Evolutionary conservation across 2,329 filamentous ascomycete genomes (phyloP).

Genomic region (Beauveria asiatica): DNA sequence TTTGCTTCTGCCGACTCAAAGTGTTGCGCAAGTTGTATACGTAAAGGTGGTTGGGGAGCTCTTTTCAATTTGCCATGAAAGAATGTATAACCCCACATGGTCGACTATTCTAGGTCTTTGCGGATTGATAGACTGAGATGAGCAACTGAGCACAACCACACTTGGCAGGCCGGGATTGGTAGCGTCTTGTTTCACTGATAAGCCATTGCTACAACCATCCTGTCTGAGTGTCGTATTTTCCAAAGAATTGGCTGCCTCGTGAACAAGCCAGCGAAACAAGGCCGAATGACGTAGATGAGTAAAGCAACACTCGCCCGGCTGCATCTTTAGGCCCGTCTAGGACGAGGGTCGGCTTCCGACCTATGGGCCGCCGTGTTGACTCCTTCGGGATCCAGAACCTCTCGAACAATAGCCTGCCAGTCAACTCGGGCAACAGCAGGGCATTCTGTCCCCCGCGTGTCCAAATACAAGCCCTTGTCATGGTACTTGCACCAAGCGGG

Average conservation of each 20-base stretch:
- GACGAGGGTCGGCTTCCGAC: not conserved
- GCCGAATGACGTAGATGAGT: not conserved
- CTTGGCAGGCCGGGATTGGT: slow-evolving; percentile 3
- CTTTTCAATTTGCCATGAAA: too few relatives aligned
- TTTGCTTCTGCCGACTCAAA: not conserved
- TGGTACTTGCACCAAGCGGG: slow-evolving; percentile 36
- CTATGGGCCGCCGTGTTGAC: slow-evolving; percentile 9
- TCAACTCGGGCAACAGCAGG: slow-evolving; percentile 19
- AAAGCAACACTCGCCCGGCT: too few relatives aligned
- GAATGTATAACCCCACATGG: not conserved
- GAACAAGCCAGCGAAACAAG: not conserved
- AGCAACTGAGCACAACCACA: not conserved
- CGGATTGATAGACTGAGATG: not conserved
- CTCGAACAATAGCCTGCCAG: slow-evolving; percentile 24
- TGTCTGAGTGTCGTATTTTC: too few relatives aligned
- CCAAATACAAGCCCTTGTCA: slow-evolving; percentile 13
- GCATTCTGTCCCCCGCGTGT: not conserved
- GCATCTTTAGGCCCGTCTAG: not conserved
- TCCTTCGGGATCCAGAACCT: slow-evolving; percentile 21
- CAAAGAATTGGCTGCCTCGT: not conserved
- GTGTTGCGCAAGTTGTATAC: too few relatives aligned
- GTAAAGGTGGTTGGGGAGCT: too few relatives aligned
- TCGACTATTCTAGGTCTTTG: not conserved
- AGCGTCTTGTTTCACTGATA: not conserved
- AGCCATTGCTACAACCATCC: not conserved